A percentile compares a stretch with the other conserved stretches of the same genome.
Conservation (phyloP, 2,329 filamentous ascomycete genomes). For the Fusarium bulbicola region DNA sequence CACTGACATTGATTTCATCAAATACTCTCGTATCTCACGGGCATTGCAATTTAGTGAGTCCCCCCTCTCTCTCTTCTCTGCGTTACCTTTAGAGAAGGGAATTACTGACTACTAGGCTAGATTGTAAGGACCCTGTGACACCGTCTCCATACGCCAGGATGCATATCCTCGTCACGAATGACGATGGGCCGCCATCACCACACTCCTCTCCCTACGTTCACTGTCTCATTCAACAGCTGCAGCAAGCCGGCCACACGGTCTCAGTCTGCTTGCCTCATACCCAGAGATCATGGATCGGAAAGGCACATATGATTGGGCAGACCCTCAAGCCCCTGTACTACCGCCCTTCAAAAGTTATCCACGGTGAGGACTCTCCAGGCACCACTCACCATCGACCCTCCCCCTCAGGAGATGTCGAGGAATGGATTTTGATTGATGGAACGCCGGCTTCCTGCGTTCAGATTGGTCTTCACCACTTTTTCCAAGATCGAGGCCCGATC, state of each 20-base stretch:
- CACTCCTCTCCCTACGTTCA: conserved; percentile 84
- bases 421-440: conserved; percentile 84
- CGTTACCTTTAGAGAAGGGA: neutral
- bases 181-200: conserved; percentile 82
- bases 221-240: conserved; percentile 74
- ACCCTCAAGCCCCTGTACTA: conserved; percentile 87
- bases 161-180: conserved; percentile 77
- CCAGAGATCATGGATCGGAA: conserved; percentile 97
- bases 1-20: conserved; percentile 10
- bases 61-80: neutral
- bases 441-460: conserved; percentile 84
- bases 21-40: conserved; percentile 19
- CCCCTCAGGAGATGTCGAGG: conserved; percentile 68
- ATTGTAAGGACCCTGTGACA: neutral
- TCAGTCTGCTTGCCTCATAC: conserved; percentile 91
- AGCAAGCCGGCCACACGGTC: conserved; percentile 82
- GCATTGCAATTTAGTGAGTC: conserved; percentile 5
- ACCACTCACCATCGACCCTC: conserved; percentile 68
- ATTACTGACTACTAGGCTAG: neutral
- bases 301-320: conserved; percentile 94
- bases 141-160: conserved; percentile 48
- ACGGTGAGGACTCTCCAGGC: conserved; percentile 63
- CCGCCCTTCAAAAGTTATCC: conserved; percentile 61
- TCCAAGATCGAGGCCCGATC: conserved; percentile 74
- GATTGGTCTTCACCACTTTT: conserved; percentile 84